Conservation (phyloP, 2,329 filamentous ascomycete species). For the Colletotrichum tropicicola region DNA sequence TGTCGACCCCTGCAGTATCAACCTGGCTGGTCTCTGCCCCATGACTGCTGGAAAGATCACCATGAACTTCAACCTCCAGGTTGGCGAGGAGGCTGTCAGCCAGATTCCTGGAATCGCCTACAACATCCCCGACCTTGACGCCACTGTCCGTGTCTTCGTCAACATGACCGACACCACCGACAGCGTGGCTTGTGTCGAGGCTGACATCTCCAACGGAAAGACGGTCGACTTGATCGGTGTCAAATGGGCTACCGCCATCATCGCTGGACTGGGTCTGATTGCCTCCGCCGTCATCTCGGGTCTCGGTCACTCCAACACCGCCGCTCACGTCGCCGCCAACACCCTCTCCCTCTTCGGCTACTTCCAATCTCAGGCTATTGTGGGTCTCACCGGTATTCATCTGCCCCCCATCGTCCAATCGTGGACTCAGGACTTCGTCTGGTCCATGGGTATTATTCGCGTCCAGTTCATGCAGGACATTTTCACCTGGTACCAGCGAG, state of each 20-base stretch:
- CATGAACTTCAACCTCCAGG: constrained; percentile 74
- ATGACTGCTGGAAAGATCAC: constrained; percentile 88
- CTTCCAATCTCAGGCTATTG: constrained; percentile 93
- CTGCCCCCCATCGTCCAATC: constrained; percentile 89
- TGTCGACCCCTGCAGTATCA: constrained; percentile 78
- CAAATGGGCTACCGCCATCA: constrained; percentile 88
- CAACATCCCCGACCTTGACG: constrained; percentile 89
- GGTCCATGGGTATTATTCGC: constrained; percentile 95
- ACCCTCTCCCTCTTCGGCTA: constrained; percentile 93
- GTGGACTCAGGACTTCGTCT: constrained; percentile 98
- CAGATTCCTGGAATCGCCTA: constrained; percentile 87
- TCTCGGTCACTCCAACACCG: constrained; percentile 91
- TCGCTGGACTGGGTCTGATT: constrained; percentile 83
- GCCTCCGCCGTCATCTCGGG: constrained; percentile 91
- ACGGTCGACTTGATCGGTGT: constrained; percentile 90
- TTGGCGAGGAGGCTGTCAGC: constrained; percentile 65
- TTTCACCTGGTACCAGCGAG: constrained; percentile 94
- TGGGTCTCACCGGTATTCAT: constrained; percentile 83
- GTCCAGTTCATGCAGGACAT: constrained; percentile 88
- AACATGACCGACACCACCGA: constrained; percentile 70
- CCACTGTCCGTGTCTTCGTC: constrained; percentile 83
- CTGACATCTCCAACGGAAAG: constrained; percentile 87
- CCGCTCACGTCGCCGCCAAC: constrained; percentile 92
- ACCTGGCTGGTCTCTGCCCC: constrained; percentile 82
- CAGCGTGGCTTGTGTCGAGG: constrained; percentile 86